These are phyloP conservation scores for Candida tetrigidarum DNA, from an alignment of 1,139 yeast genomes.

Conservation along the genomic window DNA sequence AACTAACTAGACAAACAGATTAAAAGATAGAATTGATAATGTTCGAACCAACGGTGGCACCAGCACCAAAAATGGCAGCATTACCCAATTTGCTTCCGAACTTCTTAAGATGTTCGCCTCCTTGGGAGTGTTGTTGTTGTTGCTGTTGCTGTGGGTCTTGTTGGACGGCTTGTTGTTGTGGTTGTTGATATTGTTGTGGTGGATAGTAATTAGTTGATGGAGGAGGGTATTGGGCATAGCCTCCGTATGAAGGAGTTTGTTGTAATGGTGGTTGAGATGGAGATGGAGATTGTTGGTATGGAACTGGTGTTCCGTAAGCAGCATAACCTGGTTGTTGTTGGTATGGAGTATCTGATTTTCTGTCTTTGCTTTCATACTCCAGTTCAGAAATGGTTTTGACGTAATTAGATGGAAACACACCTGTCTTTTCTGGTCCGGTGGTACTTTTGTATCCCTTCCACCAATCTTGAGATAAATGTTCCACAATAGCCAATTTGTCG, in stretches of 20 bases:
- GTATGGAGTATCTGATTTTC: conserved; percentile 12
- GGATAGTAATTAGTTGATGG: conserved; percentile 48
- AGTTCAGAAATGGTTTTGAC: conserved; percentile 54
- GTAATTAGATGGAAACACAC: conserved; percentile 91
- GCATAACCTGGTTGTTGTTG: conserved; percentile 13
- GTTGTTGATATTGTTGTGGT: conserved; percentile 35
- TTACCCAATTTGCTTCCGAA: conserved; percentile 87
- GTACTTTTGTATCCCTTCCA: conserved; percentile 71
- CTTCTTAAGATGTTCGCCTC: conserved; percentile 52
- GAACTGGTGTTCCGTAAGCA: conserved; percentile 12
- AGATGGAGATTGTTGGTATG: conserved; percentile 17
- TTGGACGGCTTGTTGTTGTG: conserved; percentile 17
- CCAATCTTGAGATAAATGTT: conserved; percentile 87
- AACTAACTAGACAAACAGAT: conserved; percentile 12
- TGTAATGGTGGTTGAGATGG: conserved; percentile 9
- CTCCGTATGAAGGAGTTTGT: conserved; percentile 41
- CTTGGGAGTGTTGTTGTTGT: conserved; percentile 26
- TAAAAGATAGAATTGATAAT: conserved; percentile 83
- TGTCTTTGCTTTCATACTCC: conserved; percentile 29
- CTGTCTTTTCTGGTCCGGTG: conserved; percentile 55
- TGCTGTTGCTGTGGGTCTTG: conserved; percentile 19
- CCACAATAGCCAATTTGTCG: conserved; percentile 68
- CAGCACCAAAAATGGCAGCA: conserved; percentile 96
- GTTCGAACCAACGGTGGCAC: conserved; percentile 93
- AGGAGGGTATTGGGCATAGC: conserved; percentile 56